Evolutionary conservation across 768 basidiomycete genomes (phyloP).

Genomic region (Podaxis mareebaensis): DNA sequence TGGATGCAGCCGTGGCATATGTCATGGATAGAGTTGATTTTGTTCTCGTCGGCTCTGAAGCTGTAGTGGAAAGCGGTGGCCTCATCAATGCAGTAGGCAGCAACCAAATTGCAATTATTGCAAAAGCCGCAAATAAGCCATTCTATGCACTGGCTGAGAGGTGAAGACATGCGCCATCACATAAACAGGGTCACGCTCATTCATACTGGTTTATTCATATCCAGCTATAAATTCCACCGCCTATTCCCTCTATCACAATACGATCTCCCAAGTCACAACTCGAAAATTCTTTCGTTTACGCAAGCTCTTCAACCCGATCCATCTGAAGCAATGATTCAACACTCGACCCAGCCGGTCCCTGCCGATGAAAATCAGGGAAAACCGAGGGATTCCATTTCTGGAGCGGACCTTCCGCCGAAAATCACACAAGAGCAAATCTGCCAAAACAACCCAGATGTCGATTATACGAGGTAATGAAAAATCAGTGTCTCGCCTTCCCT

Average conservation of each 20-base stretch:
- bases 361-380: not conserved
- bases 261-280: conserved; percentile 82
- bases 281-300: conserved; percentile 74
- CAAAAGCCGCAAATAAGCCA: conserved; percentile 91
- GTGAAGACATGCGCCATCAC: conserved; percentile 36
- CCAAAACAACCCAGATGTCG: conserved; percentile 85
- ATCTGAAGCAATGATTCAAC: not conserved
- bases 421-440: conserved; percentile 86
- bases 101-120: conserved; percentile 95
- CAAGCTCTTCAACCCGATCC: conserved; percentile 31
- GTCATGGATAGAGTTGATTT: conserved; percentile 96
- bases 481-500: not conserved
- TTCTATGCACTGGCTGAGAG: conserved; percentile 96
- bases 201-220: conserved; percentile 25
- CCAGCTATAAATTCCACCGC: conserved; percentile 95
- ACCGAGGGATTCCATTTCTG: conserved; percentile 13
- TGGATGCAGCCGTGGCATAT: conserved; percentile 96
- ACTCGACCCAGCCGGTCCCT: conserved; percentile 10
- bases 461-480: conserved; percentile 77
- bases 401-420: conserved; percentile 32
- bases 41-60: conserved; percentile 95
- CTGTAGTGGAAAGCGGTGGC: conserved; percentile 95
- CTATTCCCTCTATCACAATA: conserved; percentile 92
- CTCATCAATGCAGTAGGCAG: conserved; percentile 92
- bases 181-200: conserved; percentile 21